These are phyloP conservation scores for Didymella pinodella DNA, from an alignment of 2,329 filamentous ascomycete species.

Conservation along the genomic window DNA sequence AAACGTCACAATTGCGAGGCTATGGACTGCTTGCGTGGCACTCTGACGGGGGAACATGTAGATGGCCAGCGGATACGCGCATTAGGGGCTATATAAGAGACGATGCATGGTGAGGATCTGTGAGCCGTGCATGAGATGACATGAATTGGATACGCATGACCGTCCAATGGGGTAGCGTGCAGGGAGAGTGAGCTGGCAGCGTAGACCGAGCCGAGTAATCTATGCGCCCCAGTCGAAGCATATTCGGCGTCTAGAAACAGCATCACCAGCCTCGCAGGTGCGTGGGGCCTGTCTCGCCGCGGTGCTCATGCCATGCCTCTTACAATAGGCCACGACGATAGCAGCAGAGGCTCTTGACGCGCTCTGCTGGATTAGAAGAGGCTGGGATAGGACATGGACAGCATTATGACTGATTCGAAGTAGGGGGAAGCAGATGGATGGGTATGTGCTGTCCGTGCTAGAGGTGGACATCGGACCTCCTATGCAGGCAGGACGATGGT, in stretches of 20 bases:
- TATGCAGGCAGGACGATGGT: slow-evolving; percentile 38
- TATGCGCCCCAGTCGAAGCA: slow-evolving; percentile 44
- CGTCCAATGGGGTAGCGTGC: slow-evolving; percentile 42
- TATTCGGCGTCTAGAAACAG: slow-evolving; percentile 33
- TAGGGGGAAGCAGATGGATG: slow-evolving; percentile 28
- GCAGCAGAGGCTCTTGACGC: slow-evolving; percentile 25
- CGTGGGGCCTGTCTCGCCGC: slow-evolving; percentile 32
- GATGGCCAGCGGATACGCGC: slow-evolving; percentile 43
- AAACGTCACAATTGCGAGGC: slow-evolving; percentile 35
- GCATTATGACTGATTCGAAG: slow-evolving; percentile 23
- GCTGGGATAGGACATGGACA: slow-evolving; percentile 20
- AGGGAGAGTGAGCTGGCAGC: slow-evolving; percentile 45
- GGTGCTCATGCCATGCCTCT: slow-evolving; percentile 28
- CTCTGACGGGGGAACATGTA: slow-evolving; percentile 43
- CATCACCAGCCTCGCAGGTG: slow-evolving; percentile 31
- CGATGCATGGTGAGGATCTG: slow-evolving; percentile 36
- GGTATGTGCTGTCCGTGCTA: slow-evolving; percentile 33
- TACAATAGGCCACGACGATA: slow-evolving; percentile 27
- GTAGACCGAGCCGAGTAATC: slow-evolving; percentile 43
- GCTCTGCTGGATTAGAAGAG: slow-evolving; percentile 16
- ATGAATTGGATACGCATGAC: slow-evolving; percentile 36
- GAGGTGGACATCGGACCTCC: slow-evolving; percentile 33
- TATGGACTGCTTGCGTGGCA: slow-evolving; percentile 50
- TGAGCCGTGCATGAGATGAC: slow-evolving; percentile 43
- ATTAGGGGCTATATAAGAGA: slow-evolving; percentile 47